Base-by-base conservation (phyloP, 2,329 filamentous ascomycete genomes). In the Cadophora gregata region DNA sequence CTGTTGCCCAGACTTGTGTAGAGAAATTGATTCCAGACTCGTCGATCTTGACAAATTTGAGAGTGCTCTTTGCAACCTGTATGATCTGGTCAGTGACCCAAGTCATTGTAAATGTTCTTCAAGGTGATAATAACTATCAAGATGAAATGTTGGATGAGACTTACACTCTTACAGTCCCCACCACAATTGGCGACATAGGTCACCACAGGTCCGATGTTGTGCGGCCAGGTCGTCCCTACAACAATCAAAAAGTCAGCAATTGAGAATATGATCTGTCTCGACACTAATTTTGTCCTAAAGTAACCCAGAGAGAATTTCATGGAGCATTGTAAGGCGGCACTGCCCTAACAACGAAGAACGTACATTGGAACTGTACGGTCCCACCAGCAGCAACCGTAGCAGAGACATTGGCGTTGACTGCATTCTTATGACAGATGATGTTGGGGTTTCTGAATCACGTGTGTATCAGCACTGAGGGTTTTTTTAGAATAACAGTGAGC, bases 141-240 rank as follows among this genome's bases (percentile, higher is more conserved):
- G 4, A 45, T 3, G 4, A 4, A 21, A 9, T 4, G 42, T 3
- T 45, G 19, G 16, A n/a, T 3, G 7, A 2, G 1, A 58, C 60
- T 21, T 56, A 79, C 77, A 4, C 69, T 71, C 7, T 74, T 73
- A 59, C 80, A 82, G 21, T 77, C 73, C 29, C 79, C 77, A 25
- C 59, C 50, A 29, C 71, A 72, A 16, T 69, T 65, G 8, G 71
- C 71, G 25, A 72, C 53, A 38, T 72, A 72, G 29, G 59, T 65
- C 29, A 72, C 14, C 48, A 72, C 67, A n/a, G 71, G 71, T 2
- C 71, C 71, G 33, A 86, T 81, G 79, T 91, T 84, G n/a, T 85
- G 81, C 21, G 88, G 87, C 88, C 88, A 90, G 19, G 80, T 80
- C 66, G 81, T 85, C 89, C 88, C n/a, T n/a, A n/a, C n/a, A n/a